Evolutionary conservation across 768 basidiomycete species (phyloP).

Genomic region (Suillus placidus): DNA sequence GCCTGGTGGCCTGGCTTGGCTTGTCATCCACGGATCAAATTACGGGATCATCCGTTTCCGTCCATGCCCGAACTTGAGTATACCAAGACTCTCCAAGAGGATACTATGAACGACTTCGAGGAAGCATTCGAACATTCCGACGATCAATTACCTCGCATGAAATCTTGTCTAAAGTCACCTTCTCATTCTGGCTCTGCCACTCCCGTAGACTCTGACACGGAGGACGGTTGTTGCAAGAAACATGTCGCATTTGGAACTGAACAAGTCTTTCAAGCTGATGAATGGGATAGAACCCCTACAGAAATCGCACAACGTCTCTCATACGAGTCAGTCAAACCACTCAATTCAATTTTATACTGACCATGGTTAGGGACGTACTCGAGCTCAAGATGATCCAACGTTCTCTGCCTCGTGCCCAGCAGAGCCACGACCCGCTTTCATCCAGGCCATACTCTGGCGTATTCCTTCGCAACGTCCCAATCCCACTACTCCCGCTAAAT

Average conservation of each 20-base stretch:
- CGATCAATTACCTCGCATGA: constrained; percentile 17
- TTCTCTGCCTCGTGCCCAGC: constrained; percentile 60
- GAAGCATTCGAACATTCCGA: constrained; percentile 7
- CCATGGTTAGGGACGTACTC: constrained; percentile 24
- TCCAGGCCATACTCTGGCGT: constrained; percentile 44
- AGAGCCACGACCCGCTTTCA: constrained; percentile 46
- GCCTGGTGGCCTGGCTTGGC: too few species aligned
- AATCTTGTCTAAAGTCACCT: constrained; percentile 22
- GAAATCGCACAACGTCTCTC: constrained; percentile 63
- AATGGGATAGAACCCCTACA: constrained; percentile 78
- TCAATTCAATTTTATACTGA: background rate
- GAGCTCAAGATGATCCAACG: constrained; percentile 73
- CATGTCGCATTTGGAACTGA: constrained; percentile 66
- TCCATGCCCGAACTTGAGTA: background rate
- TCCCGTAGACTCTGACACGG: background rate
- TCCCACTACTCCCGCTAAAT: constrained; percentile 62
- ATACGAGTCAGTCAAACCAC: constrained; percentile 59
- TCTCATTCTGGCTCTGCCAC: constrained; percentile 17
- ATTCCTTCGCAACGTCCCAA: constrained; percentile 58
- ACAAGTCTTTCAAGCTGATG: constrained; percentile 67
- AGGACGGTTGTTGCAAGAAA: constrained; percentile 37
- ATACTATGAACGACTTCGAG: background rate
- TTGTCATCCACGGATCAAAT: too few species aligned
- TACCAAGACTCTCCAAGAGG: too few species aligned
- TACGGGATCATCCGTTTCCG: constrained; percentile 1